Base-by-base conservation (phyloP, 23 red algal genomes). In the Gracilaria vermiculophylla region DNA sequence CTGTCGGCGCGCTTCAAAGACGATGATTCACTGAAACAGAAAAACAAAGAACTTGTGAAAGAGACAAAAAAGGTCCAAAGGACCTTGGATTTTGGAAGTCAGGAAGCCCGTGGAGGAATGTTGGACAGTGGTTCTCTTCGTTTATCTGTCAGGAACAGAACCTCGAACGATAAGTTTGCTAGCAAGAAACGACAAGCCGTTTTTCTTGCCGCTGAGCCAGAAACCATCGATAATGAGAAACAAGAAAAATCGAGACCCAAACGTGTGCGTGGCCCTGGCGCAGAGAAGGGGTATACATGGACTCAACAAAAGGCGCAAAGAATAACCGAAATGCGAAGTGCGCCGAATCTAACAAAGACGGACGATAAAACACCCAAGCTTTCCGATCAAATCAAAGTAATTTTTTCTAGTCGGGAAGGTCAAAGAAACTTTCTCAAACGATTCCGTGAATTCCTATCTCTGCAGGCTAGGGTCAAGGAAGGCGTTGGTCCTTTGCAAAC, bases 371-470 rank as follows among this genome's bases (percentile, higher is more conserved):
- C 44, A 28, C 67, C 67, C 39, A 79, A 79, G 35, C 53, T 79
- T 40, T 83, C 79, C 5, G 57, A 66, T 66, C 35, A 16, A 69
- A 83, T 83, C 53, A 83, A 48, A 67, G 24, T 9, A 42, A 29
- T 83, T 8, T 83, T 83, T 51, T 25, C 66, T 40, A 71, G 62
- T 85, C 50, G 69, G 15, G 35, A 79, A 74, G 47, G 51, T 58
- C 49, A 62, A 45, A 53, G 87, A 4, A 21, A 71, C 13, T 91
- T 91, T 47, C 56, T 91, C 27, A 66, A 69, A 40, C 64, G 24
- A 33, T 91, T 91, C 60, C 73, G 75, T 60, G 47, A 81, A 33
- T 36, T 91, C 9, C 23, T 91, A 43, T 45, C 62, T 62, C 28
- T 52, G 13, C 76, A 80, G 5, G 51, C 54, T 39, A 61, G 66